These are phyloP conservation scores for Phialophora macrospora DNA, from an alignment of 2,329 filamentous ascomycete genomes.

Conservation along the genomic window DNA sequence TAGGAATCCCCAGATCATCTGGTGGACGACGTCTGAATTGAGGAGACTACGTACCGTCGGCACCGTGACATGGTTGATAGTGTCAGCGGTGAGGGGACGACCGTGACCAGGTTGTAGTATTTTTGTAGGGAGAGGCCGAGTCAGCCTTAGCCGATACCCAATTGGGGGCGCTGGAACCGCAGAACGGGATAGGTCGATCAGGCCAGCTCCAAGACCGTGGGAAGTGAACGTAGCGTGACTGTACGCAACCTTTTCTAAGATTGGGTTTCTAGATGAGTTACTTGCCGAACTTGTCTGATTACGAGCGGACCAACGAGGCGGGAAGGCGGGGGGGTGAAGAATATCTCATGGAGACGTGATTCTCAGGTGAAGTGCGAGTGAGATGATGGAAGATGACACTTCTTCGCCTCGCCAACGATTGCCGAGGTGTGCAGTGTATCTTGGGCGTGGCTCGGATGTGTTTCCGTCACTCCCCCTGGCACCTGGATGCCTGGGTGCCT, in stretches of 20 bases:
- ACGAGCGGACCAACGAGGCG: constrained; percentile 33
- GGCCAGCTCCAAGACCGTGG: constrained; percentile 6
- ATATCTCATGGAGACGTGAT: not conserved
- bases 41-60: not conserved
- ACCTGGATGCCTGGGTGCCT: not conserved
- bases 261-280: not conserved
- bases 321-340: constrained; percentile 17
- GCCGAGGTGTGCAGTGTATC: not conserved
- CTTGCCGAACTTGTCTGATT: constrained; percentile 17
- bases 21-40: not conserved
- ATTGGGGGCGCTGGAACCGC: constrained; percentile 4
- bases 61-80: constrained; percentile 1
- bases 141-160: constrained; percentile 32
- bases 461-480: not conserved
- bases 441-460: not conserved
- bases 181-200: constrained; percentile 14
- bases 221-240: constrained; percentile 2
- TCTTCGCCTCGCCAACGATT: not conserved
- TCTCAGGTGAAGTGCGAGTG: constrained; percentile 1
- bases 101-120: constrained; percentile 9
- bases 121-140: constrained; percentile 13
- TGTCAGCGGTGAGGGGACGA: constrained; percentile 22
- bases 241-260: not conserved
- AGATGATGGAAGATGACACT: constrained; percentile 17
- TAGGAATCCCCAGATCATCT: not conserved